Evolutionary conservation across 306 rosid genomes (phyloP).

Genomic region (Quercus parvula): DNA sequence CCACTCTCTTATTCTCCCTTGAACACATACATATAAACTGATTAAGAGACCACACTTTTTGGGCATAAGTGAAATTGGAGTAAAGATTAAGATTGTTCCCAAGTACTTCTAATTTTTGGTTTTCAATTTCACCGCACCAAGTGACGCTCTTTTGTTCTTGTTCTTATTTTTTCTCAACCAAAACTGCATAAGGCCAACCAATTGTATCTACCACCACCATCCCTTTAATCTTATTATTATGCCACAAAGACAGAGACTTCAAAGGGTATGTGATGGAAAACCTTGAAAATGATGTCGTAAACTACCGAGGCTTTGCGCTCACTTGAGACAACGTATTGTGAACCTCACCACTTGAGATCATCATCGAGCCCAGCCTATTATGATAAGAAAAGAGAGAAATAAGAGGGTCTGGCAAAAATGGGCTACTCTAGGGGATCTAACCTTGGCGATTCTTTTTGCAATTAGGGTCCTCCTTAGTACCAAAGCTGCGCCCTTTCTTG

Average conservation of each 20-base stretch:
- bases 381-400: background rate
- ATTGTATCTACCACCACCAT: background rate
- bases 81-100: too few species aligned
- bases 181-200: conserved; percentile 54
- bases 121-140: too few species aligned
- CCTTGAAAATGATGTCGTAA: conserved; percentile 44
- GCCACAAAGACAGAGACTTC: background rate
- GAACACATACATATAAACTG: too few species aligned
- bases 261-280: background rate
- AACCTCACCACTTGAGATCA: conserved; percentile 48
- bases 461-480: too few species aligned
- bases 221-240: background rate
- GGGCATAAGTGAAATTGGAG: too few species aligned
- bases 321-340: conserved; percentile 49
- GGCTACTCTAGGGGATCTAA: too few species aligned
- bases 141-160: too few species aligned
- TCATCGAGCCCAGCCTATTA: conserved; percentile 30
- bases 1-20: too few species aligned
- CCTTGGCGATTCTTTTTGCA: too few species aligned
- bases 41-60: too few species aligned
- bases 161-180: conserved; percentile 23
- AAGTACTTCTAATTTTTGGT: too few species aligned
- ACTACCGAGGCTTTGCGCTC: background rate
- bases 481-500: accelerated
- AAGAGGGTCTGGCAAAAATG: too few species aligned